phyloP scores from a whole-genome alignment of 202 grass and related monocot genomes.

The Zizania palustris region DNA sequence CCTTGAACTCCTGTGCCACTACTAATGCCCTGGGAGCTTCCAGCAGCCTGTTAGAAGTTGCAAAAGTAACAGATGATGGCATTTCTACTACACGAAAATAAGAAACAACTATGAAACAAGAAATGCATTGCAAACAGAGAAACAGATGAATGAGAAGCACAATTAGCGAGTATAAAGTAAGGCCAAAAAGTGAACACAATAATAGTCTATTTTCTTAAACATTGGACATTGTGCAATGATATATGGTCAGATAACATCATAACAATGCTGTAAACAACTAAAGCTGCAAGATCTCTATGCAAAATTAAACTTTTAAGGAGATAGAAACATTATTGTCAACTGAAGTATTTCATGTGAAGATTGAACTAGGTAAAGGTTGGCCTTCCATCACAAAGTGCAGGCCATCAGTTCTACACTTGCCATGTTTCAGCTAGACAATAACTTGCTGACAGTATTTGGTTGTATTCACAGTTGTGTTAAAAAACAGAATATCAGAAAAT shows the following conservation, averaged over 20 bases:
- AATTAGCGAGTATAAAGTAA: slow-evolving; percentile 3
- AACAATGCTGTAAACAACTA: slow-evolving; percentile 16
- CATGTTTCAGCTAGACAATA: slow-evolving; percentile 17
- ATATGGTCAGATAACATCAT: slow-evolving; percentile 10
- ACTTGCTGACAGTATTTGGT: slow-evolving; percentile 15
- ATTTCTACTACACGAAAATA: slow-evolving; percentile 24
- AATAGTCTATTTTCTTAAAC: not conserved
- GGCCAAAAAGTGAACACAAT: not conserved
- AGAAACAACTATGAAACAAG: not conserved
- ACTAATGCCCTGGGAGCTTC: slow-evolving; percentile 68
- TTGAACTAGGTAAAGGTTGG: not conserved
- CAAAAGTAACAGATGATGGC: slow-evolving; percentile 25
- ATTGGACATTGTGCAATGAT: slow-evolving; percentile 1
- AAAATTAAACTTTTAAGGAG: not conserved
- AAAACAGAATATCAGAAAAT: not conserved
- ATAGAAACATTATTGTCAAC: not conserved
- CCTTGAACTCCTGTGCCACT: slow-evolving; percentile 59
- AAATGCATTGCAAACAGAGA: slow-evolving; percentile 6
- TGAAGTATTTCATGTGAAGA: slow-evolving; percentile 9
- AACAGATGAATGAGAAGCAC: not conserved
- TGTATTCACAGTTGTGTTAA: not conserved
- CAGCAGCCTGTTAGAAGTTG: slow-evolving; percentile 56
- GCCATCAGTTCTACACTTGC: not conserved
- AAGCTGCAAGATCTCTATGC: slow-evolving; percentile 12
- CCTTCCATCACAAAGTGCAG: not conserved